Base-by-base conservation (phyloP, 805 yeast genomes). In the Candida quercuum region DNA sequence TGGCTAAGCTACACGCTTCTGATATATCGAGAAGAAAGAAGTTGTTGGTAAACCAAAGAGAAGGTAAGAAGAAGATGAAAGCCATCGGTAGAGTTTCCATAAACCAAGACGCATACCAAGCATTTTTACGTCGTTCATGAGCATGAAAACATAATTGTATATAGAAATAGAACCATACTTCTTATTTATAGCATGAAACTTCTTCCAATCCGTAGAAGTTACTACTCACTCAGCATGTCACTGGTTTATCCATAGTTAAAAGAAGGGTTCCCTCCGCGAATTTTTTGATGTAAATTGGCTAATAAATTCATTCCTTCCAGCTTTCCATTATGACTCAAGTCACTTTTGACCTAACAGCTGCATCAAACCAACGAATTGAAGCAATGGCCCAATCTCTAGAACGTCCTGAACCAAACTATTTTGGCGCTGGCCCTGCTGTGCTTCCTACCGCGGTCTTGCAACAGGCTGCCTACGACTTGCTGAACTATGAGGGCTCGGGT, bases 391-490 rank as follows among this genome's bases (percentile, higher is more conserved):
- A 30, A 27, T 33, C 71, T 11, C 61, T 80, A 37, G 71, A 74
- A 33, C 76, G 91, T 67, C 79, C 71, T 59, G 80, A 79, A 54
- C 87, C 88, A 39, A 67, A 76, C 54, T 86, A 93, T 59, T 93
- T 87, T 54, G 99, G 98, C 40, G 98, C 99, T n/a, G 99, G 99
- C 12, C 99, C 99, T 34, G 99, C 99, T 1, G 72, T 81, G 36
- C 70, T 93, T 31, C 97, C 98, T 24, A 78, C 91, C 3, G 55
- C 63, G 4, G 98, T 91, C 2, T 72, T 93, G 38, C 81, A 86
- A 63, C 81, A 86, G 64, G 96, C 97, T 5, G 95, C 97, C 2
- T 57, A 60, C 23, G 98, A 93, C 58, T 68, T 93, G 46, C 58
- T 93, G 43, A 76, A 79, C 53, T 93, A 76, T 62, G 67, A 83